Evolutionary conservation across 371 early-diverging fungal genomes (phyloP).

Genomic region (Circinella umbellata): DNA sequence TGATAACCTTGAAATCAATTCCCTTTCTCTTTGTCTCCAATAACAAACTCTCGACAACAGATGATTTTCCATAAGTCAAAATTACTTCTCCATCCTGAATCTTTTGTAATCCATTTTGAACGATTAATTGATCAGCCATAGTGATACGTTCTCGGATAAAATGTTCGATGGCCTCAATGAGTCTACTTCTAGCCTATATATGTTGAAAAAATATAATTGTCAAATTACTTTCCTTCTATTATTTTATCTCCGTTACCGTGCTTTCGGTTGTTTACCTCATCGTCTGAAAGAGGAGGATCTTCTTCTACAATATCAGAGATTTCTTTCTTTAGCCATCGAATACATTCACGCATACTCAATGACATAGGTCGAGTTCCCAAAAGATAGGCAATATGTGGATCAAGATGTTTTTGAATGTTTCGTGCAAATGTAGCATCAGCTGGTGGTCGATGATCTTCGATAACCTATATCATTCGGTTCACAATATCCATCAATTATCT

Average conservation of each 20-base stretch:
- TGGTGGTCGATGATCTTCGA: constrained; percentile 91
- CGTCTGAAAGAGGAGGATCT: constrained; percentile 75
- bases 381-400: constrained; percentile 90
- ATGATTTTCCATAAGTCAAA: constrained; percentile 88
- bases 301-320: constrained; percentile 68
- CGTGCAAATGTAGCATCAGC: constrained; percentile 82
- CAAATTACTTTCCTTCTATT: not conserved
- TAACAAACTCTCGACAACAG: constrained; percentile 81
- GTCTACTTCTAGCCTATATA: constrained; percentile 41
- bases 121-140: constrained; percentile 83
- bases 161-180: constrained; percentile 79
- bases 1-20: constrained; percentile 89
- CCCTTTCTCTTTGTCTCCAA: constrained; percentile 78
- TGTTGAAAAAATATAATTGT: not conserved
- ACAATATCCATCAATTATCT: not conserved
- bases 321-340: constrained; percentile 90
- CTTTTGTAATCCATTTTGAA: constrained; percentile 81
- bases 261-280: constrained; percentile 61
- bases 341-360: constrained; percentile 93
- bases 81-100: constrained; percentile 95
- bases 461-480: constrained; percentile 60
- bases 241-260: not conserved
- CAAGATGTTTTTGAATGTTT: constrained; percentile 82
- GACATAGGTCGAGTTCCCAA: constrained; percentile 84
- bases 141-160: constrained; percentile 93